phyloP scores from a whole-genome alignment of 1,139 yeast genomes.

The Yamadazyma buinensis region DNA sequence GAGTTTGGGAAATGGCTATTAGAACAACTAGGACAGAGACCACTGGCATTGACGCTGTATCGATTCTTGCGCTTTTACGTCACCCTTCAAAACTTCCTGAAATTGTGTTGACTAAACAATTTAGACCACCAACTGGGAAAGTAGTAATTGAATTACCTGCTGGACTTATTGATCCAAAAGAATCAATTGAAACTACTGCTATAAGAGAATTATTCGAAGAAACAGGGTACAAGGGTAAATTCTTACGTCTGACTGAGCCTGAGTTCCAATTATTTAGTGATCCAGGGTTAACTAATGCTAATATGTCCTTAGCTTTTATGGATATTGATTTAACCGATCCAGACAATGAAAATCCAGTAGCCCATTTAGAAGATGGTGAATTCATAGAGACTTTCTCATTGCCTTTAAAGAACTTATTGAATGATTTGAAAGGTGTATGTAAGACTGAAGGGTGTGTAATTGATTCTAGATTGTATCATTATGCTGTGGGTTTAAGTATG shows the following conservation, averaged over 20 bases:
- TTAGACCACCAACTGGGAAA: constrained; percentile 86
- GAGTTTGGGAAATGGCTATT: constrained; percentile 91
- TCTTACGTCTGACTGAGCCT: constrained; percentile 47
- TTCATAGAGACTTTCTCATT: constrained; percentile 78
- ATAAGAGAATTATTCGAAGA: constrained; percentile 85
- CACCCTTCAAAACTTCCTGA: constrained; percentile 25
- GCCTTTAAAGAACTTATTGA: constrained; percentile 58
- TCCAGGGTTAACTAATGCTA: constrained; percentile 94
- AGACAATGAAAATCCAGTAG: constrained; percentile 63
- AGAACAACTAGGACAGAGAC: constrained; percentile 73
- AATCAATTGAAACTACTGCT: constrained; percentile 75
- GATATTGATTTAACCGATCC: constrained; percentile 66
- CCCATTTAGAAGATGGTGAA: constrained; percentile 83
- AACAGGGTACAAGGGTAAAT: constrained; percentile 79
- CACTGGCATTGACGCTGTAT: constrained; percentile 80
- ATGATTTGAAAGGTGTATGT: constrained; percentile 46
- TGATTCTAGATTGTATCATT: constrained; percentile 84
- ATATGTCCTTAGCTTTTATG: constrained; percentile 74
- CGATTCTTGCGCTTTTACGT: constrained; percentile 69
- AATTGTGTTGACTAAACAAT: constrained; percentile 72
- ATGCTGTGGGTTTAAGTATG: constrained; percentile 61
- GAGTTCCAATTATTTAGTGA: constrained; percentile 61
- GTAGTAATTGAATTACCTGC: constrained; percentile 94
- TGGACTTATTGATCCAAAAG: constrained; percentile 85
- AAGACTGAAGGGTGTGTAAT: constrained; percentile 62